phyloP scores from a whole-genome alignment of 1,284 basidiomycete genomes.

The Sporisorium graminicola region DNA sequence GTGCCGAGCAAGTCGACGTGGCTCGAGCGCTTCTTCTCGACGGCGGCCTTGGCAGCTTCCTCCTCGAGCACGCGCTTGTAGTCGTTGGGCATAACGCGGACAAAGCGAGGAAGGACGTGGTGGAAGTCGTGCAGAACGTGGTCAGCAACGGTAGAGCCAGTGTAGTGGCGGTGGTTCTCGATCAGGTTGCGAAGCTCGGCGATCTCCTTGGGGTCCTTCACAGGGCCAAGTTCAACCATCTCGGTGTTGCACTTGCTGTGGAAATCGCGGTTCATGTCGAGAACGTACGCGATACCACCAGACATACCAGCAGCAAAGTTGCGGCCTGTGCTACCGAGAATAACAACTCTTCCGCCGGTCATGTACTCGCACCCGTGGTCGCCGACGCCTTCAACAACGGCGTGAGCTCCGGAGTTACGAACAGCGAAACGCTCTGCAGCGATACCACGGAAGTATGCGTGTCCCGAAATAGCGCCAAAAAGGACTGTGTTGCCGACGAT shows the following conservation, averaged over 20 bases:
- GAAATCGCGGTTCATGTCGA: conserved; percentile 67
- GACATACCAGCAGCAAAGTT: conserved; percentile 65
- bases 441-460: conserved; percentile 65
- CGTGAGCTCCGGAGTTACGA: conserved; percentile 67
- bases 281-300: conserved; percentile 66
- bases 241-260: conserved; percentile 63
- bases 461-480: conserved; percentile 57
- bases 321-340: conserved; percentile 59
- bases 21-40: conserved; percentile 67
- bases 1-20: conserved; percentile 67
- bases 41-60: conserved; percentile 67
- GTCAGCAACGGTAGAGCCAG: conserved; percentile 63
- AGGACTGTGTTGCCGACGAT: conserved; percentile 63
- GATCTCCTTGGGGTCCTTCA: conserved; percentile 65
- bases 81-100: conserved; percentile 66
- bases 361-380: conserved; percentile 64
- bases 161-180: conserved; percentile 69
- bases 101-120: conserved; percentile 66
- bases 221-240: conserved; percentile 65
- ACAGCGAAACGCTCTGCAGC: conserved; percentile 67
- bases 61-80: conserved; percentile 68
- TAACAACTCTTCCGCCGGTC: conserved; percentile 62
- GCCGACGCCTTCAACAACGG: conserved; percentile 66
- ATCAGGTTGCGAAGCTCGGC: conserved; percentile 68
- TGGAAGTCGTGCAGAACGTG: conserved; percentile 66